Percentiles rank a stretch among this genome's conserved stretches.
phyloP scores from a whole-genome alignment of 163 green algal genomes.

The Chlamydomonas reinhardtii region DNA sequence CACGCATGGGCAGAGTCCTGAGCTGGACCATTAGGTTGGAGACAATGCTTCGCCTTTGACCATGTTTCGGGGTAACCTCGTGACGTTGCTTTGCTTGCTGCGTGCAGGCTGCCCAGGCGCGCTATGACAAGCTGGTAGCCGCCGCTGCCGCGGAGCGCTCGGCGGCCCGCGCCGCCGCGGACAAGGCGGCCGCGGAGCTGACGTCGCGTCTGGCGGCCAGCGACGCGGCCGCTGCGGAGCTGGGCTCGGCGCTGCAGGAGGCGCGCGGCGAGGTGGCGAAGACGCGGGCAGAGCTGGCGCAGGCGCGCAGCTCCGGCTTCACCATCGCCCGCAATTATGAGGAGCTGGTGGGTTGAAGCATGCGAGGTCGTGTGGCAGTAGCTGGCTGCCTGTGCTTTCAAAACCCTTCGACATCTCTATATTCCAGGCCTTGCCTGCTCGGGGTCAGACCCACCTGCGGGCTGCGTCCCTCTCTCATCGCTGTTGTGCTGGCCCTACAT shows the following conservation, averaged over 20 bases:
- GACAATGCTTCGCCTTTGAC: too few species aligned
- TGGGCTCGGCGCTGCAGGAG: not conserved
- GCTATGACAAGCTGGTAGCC: not conserved
- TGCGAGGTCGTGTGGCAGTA: not conserved
- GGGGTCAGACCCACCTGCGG: too few species aligned
- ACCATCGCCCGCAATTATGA: not conserved
- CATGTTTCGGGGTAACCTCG: too few species aligned
- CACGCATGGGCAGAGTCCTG: too few species aligned
- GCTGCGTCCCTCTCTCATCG: too few species aligned
- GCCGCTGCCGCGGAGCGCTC: not conserved
- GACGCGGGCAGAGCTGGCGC: not conserved
- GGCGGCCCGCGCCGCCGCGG: not conserved
- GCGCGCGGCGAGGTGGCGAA: not conserved
- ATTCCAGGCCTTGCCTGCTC: too few species aligned
- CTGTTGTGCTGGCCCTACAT: too few species aligned
- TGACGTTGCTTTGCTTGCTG: too few species aligned
- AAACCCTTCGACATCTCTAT: too few species aligned
- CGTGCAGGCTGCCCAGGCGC: not conserved
- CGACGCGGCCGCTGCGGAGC: not conserved
- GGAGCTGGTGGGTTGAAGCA: slow-evolving; percentile 36
- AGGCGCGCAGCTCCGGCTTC: not conserved
- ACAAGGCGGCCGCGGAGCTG: not conserved
- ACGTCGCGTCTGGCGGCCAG: not conserved
- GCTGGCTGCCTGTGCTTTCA: too few species aligned
- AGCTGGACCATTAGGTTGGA: too few species aligned